These are phyloP conservation scores for Ambrosia hybrid DNA, from an alignment of 140 eudicot species.

Conservation along the genomic window DNA sequence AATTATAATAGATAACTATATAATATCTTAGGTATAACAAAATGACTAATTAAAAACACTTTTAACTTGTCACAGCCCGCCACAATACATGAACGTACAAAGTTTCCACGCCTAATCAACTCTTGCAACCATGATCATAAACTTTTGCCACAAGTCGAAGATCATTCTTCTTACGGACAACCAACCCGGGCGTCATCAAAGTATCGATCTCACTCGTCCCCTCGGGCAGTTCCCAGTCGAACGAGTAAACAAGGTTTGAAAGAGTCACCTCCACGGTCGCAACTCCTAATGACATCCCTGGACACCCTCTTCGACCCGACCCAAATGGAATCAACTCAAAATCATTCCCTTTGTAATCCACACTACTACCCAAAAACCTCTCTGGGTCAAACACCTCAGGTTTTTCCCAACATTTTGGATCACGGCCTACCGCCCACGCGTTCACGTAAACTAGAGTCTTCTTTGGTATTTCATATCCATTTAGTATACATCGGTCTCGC, in stretches of 20 bases:
- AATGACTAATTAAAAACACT: no score
- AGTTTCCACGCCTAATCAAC: not conserved
- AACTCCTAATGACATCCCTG: slow-evolving; percentile 37
- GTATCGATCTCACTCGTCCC: slow-evolving; percentile 33
- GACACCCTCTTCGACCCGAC: slow-evolving; percentile 41
- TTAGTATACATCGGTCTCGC: slow-evolving; percentile 17
- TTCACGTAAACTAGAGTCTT: slow-evolving; percentile 30
- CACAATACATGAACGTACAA: not conserved
- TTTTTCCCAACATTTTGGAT: slow-evolving; percentile 37
- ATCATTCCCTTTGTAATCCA: slow-evolving; percentile 40
- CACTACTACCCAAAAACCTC: slow-evolving; percentile 34
- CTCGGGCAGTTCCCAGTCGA: slow-evolving; percentile 41
- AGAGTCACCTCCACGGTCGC: slow-evolving; percentile 34
- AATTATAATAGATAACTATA: no score
- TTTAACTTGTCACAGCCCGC: no score
- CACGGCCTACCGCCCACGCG: slow-evolving; percentile 38
- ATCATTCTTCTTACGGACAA: slow-evolving; percentile 22
- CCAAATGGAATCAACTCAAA: slow-evolving; percentile 51
- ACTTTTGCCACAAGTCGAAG: slow-evolving; percentile 27
- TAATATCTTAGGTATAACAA: no score
- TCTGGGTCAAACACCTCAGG: slow-evolving; percentile 42
- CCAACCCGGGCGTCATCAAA: slow-evolving; percentile 14
- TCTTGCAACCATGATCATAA: not conserved
- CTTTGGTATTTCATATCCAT: slow-evolving; percentile 29
- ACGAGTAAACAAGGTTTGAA: slow-evolving; percentile 38